Evolutionary conservation across 1,284 basidiomycete genomes (phyloP).

Genomic region (Cryptococcus floricola): DNA sequence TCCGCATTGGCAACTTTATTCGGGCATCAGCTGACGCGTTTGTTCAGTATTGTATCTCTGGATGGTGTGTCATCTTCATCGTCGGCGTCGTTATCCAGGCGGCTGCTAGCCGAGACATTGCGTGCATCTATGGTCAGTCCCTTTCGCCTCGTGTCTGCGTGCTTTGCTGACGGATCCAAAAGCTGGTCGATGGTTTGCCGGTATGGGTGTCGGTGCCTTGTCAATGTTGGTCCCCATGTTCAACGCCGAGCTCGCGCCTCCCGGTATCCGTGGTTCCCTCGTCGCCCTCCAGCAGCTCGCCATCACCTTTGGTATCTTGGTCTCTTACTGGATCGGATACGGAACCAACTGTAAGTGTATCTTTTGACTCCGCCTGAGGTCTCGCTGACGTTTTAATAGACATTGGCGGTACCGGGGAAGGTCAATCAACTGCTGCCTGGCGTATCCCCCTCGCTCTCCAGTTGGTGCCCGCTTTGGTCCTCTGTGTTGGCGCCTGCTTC

Average conservation of each 20-base stretch:
- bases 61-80: constrained; percentile 46
- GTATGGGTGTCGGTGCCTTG: constrained; percentile 46
- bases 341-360: constrained; percentile 60
- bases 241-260: constrained; percentile 71
- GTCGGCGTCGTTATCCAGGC: constrained; percentile 40
- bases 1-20: not conserved
- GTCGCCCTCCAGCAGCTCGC: constrained; percentile 77
- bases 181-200: constrained; percentile 44
- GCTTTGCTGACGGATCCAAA: not conserved
- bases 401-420: constrained; percentile 41
- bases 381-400: constrained; percentile 10
- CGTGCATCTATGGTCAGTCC: constrained; percentile 37
- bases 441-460: constrained; percentile 71
- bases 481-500: constrained; percentile 48
- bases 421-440: constrained; percentile 62
- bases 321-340: constrained; percentile 70
- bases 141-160: not conserved
- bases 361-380: not conserved
- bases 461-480: constrained; percentile 56
- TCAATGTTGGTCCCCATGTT: constrained; percentile 54
- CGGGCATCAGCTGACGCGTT: not conserved
- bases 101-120: constrained; percentile 32
- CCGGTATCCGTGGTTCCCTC: constrained; percentile 74
- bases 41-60: constrained; percentile 38
- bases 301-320: constrained; percentile 57